These are phyloP conservation scores for Agarophyton chilense DNA, from an alignment of 23 red algal species.

Conservation along the genomic window DNA sequence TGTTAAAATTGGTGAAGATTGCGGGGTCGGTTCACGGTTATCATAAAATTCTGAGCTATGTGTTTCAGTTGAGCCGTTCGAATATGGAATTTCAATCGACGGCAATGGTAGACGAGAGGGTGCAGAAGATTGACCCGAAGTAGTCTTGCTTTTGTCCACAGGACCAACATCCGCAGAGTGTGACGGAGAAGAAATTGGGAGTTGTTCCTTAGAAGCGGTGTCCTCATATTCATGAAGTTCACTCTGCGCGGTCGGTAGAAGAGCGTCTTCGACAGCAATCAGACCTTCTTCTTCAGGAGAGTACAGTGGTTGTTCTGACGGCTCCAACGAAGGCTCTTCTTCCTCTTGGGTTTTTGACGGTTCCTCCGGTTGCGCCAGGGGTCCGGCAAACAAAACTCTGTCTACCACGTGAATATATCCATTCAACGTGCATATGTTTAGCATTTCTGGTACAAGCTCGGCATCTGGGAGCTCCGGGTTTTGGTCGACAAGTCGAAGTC, in stretches of 20 bases:
- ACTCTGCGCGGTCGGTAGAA: not conserved
- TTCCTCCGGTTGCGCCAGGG: not conserved
- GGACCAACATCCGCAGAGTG: not conserved
- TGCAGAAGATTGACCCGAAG: not conserved
- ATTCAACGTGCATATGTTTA: slow-evolving; percentile 26
- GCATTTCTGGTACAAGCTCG: slow-evolving; percentile 6
- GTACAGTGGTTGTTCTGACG: not conserved
- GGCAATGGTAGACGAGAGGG: not conserved
- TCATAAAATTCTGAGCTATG: not conserved
- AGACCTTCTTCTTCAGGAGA: not conserved
- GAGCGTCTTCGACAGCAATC: not conserved
- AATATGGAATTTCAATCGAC: not conserved
- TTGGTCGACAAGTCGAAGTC: slow-evolving; percentile 32
- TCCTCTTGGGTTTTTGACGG: not conserved
- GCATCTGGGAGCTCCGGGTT: slow-evolving; percentile 44
- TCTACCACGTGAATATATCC: slow-evolving; percentile 36
- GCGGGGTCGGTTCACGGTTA: not conserved
- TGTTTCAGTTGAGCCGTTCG: not conserved
- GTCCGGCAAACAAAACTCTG: slow-evolving; percentile 24
- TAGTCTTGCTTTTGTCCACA: not conserved
- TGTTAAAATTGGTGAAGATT: not conserved
- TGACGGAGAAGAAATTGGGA: not conserved
- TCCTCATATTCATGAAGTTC: not conserved
- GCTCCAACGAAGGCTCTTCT: not conserved
- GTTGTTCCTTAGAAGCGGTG: not conserved